Percentiles rank a stretch among this genome's conserved stretches.
Evolutionary conservation across 352 stramenopile genomes (phyloP).

Genomic region (Phytophthora litchii): DNA sequence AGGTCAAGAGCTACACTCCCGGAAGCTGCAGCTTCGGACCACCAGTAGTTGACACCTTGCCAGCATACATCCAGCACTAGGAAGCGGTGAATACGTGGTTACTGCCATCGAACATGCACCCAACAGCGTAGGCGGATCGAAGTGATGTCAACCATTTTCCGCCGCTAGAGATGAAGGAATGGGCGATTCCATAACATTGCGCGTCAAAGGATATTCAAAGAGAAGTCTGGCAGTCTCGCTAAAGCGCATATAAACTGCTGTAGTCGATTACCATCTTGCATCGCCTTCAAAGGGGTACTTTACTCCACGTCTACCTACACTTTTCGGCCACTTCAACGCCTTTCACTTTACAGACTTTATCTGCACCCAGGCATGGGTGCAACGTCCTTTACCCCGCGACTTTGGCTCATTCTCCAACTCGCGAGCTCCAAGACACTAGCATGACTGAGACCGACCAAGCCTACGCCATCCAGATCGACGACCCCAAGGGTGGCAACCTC

Average conservation of each 20-base stretch:
- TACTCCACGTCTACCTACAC: not conserved
- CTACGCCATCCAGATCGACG: constrained; percentile 27
- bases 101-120: constrained; percentile 1
- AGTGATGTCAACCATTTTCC: constrained; percentile 7
- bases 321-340: constrained; percentile 6
- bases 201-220: not conserved
- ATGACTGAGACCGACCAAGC: constrained; percentile 17
- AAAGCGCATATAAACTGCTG: too few species aligned
- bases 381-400: not conserved
- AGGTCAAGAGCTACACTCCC: constrained; percentile 49
- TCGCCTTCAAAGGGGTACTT: not conserved
- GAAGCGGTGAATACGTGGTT: not conserved
- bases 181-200: constrained; percentile 2
- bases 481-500: constrained; percentile 22
- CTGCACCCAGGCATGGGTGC: not conserved
- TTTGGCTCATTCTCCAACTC: constrained; percentile 10
- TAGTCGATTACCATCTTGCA: too few species aligned
- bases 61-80: constrained; percentile 25
- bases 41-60: constrained; percentile 30
- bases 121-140: not conserved
- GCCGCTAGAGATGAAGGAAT: constrained; percentile 6
- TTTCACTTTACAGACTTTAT: too few species aligned
- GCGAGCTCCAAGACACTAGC: constrained; percentile 8
- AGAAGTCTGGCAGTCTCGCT: too few species aligned
- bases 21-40: constrained; percentile 42